Conservation (phyloP, 148 eudicot genomes). For the Rhododendron kiyosumense region DNA sequence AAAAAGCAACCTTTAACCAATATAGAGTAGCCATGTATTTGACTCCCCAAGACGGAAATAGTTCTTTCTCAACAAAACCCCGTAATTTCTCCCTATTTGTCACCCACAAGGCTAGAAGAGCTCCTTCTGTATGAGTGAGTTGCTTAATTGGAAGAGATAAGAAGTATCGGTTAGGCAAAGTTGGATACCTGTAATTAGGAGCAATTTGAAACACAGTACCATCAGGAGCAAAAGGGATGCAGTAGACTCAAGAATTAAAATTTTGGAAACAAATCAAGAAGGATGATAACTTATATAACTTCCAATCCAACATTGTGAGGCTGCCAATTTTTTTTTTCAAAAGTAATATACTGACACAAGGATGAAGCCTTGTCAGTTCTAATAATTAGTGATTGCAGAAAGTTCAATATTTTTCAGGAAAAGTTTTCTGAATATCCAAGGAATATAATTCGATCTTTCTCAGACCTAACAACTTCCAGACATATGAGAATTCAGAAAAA, state of each 20-base stretch:
- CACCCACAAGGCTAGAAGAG: slow-evolving; percentile 90
- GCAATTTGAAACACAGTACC: neutral
- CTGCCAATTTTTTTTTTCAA: neutral
- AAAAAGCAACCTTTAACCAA: slow-evolving; percentile 71
- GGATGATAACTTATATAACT: neutral
- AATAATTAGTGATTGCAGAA: neutral
- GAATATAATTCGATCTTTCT: neutral
- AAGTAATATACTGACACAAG: neutral
- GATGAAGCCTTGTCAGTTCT: neutral
- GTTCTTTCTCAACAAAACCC: slow-evolving; percentile 73
- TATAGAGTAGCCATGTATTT: slow-evolving; percentile 61
- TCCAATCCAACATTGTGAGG: neutral
- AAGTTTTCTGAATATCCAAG: neutral
- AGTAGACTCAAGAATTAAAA: neutral
- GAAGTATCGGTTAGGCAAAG: slow-evolving; percentile 86
- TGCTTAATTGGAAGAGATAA: slow-evolving; percentile 67
- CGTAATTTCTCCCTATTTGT: slow-evolving; percentile 91
- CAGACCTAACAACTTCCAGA: neutral
- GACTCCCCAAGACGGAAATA: slow-evolving; percentile 92
- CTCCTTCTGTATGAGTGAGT: slow-evolving; percentile 69
- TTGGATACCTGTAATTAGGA: slow-evolving; percentile 61
- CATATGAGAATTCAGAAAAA: neutral
- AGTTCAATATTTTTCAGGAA: neutral
- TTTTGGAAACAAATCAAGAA: neutral
- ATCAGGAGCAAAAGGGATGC: neutral